A percentile compares a stretch with the other conserved stretches of the same genome.
These are phyloP conservation scores for Flaveria ramosissima DNA, from an alignment of 129 eudicot species.

Conservation along the genomic window DNA sequence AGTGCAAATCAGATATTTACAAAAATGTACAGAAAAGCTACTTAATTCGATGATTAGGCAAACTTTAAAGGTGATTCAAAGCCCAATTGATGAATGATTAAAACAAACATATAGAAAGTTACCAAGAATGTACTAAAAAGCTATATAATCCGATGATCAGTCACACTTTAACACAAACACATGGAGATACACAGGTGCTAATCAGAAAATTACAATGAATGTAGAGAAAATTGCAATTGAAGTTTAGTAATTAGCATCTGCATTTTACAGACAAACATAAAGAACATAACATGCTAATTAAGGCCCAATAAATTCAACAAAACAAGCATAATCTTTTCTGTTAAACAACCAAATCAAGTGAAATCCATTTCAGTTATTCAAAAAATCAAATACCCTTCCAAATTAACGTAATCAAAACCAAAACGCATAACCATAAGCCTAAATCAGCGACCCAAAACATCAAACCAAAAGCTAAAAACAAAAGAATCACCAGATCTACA, in stretches of 20 bases:
- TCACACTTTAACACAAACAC: too few relatives aligned
- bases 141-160: too few relatives aligned
- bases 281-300: background rate
- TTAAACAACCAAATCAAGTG: background rate
- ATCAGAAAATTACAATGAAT: background rate
- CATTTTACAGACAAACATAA: background rate
- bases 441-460: background rate
- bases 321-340: background rate
- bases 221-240: background rate
- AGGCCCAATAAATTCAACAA: background rate
- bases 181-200: background rate
- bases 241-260: background rate
- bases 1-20: background rate
- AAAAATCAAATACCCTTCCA: background rate
- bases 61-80: too few relatives aligned
- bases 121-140: too few relatives aligned
- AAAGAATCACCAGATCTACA: conserved; percentile 21
- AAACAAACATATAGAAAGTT: too few relatives aligned
- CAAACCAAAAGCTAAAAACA: background rate
- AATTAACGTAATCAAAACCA: background rate
- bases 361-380: background rate
- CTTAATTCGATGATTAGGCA: background rate
- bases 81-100: too few relatives aligned
- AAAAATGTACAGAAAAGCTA: background rate
- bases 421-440: background rate